A percentile compares a stretch with the other conserved stretches of the same genome.
phyloP scores from a whole-genome alignment of 768 basidiomycete species.

The Phylloporus arenicola region DNA sequence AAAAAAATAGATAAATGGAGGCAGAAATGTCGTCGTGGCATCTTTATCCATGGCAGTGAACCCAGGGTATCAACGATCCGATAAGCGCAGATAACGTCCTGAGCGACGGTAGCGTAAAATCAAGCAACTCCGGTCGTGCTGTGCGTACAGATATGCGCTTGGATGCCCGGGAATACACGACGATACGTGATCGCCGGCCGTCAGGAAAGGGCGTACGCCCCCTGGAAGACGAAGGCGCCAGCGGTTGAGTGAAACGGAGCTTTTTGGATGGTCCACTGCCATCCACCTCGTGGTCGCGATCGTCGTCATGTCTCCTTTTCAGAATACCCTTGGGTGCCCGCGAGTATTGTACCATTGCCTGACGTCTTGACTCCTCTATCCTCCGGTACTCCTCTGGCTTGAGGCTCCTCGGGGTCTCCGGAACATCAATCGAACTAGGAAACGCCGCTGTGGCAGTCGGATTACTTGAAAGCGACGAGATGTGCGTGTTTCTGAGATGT shows the following conservation, averaged over 20 bases:
- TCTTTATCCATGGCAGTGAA: conserved; percentile 12
- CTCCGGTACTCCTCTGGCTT: conserved; percentile 20
- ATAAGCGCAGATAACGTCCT: conserved; percentile 30
- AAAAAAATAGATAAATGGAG: not conserved
- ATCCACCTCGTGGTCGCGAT: not conserved
- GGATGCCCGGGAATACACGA: conserved; percentile 10
- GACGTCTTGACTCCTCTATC: conserved; percentile 23
- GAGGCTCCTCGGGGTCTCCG: conserved; percentile 17
- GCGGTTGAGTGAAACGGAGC: conserved; percentile 17
- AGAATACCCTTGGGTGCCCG: conserved; percentile 25
- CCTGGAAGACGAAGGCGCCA: conserved; percentile 1
- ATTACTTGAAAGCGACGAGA: conserved; percentile 19
- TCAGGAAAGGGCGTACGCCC: conserved; percentile 14
- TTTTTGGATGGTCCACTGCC: conserved; percentile 15
- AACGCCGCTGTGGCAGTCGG: conserved; percentile 6
- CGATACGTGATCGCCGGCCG: conserved; percentile 15
- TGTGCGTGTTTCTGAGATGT: conserved; percentile 26
- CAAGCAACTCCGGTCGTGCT: conserved; percentile 18
- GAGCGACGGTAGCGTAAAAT: conserved; percentile 30
- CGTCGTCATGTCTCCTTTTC: conserved; percentile 21
- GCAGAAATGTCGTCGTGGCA: not conserved
- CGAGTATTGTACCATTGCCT: conserved; percentile 24
- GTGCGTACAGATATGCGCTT: conserved; percentile 7
- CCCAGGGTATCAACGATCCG: conserved; percentile 29
- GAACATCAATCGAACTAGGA: conserved; percentile 15